Evolutionary conservation across 2,329 filamentous ascomycete species (phyloP).

Genomic region (Taxawa tesnikishii): DNA sequence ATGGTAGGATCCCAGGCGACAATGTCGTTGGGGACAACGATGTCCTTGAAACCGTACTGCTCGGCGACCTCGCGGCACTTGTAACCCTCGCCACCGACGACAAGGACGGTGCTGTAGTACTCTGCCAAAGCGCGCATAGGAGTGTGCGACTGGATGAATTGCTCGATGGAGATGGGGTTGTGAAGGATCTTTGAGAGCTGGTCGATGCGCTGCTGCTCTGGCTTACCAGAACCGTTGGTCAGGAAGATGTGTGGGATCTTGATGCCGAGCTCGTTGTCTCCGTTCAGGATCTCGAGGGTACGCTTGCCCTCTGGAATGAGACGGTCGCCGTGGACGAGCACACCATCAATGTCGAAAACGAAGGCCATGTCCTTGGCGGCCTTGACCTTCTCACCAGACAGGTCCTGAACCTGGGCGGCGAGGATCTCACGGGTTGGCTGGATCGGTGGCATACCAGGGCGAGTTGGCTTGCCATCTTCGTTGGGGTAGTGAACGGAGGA

Average conservation of each 20-base stretch:
- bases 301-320: slow-evolving; percentile 56
- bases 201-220: slow-evolving; percentile 50
- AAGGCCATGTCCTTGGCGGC: slow-evolving; percentile 72
- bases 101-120: slow-evolving; percentile 66
- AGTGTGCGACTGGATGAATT: slow-evolving; percentile 69
- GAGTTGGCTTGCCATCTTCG: slow-evolving; percentile 30
- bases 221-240: slow-evolving; percentile 64
- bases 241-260: slow-evolving; percentile 66
- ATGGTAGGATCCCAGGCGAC: slow-evolving; percentile 57
- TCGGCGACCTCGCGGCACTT: slow-evolving; percentile 62
- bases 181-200: slow-evolving; percentile 56
- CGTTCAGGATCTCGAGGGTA: slow-evolving; percentile 59
- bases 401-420: slow-evolving; percentile 57
- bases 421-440: slow-evolving; percentile 55
- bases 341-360: slow-evolving; percentile 67
- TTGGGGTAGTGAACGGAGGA: slow-evolving; percentile 46
- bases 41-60: slow-evolving; percentile 61
- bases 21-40: slow-evolving; percentile 63
- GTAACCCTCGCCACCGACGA: slow-evolving; percentile 64
- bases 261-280: slow-evolving; percentile 65
- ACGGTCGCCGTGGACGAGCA: slow-evolving; percentile 60
- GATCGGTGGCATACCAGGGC: slow-evolving; percentile 46
- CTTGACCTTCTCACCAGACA: slow-evolving; percentile 52
- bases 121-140: slow-evolving; percentile 65
- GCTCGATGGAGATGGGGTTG: slow-evolving; percentile 53